Base-by-base conservation (phyloP, 176 grass and related monocot species). In the Saccharum spontaneum region DNA sequence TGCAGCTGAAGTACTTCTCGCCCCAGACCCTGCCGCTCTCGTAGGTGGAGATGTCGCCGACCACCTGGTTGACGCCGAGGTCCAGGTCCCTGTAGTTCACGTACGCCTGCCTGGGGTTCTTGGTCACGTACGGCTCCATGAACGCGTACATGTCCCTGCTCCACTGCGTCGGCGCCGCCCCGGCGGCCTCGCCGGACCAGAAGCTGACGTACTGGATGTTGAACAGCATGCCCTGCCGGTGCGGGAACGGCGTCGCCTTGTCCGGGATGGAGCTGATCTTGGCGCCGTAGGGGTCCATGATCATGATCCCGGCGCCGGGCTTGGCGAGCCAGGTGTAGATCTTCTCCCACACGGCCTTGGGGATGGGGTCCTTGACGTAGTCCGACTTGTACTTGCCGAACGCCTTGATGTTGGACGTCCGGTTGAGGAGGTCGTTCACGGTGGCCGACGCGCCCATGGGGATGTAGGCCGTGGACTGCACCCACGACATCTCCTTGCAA, bases 401-500 rank as follows among this genome's bases (percentile, higher is more conserved):
- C 5, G 38, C 28, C 63, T 3, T 63, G 18, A 4, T 9, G 1
- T 16, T 28, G 40, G 37, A 39, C 1, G 44, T 71, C 66, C 80
- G 20, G 31, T 78, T 67, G 0, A 88, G 81, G 38, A 88, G 15
- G 38, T 23, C 22, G 38, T 30, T 6, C 8, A 49, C 16, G 8
- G 65, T 34, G 26, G 39, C 33, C 44, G 44, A 30, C 44, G 17
- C 9, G 3, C 71, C 71, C 44, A 74, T 26, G 12, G 71, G 71
- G 44, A 92, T 74, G 84, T 68, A 90, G 4, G 77, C n/a, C 11
- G 24, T 44, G 28, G 91, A 87, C 72, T 92, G 16, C 24, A 89
- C 5, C 91, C 91, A 92, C 52, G 16, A 72, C 87, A 92, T 87
- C 63, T 92, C 91, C 11, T 43, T 83, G 81, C 84, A 90, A 85